A percentile compares a stretch with the other conserved stretches of the same genome.
These are phyloP conservation scores for Phytophthora sansomeana DNA, from an alignment of 352 stramenopile genomes.

Conservation along the genomic window DNA sequence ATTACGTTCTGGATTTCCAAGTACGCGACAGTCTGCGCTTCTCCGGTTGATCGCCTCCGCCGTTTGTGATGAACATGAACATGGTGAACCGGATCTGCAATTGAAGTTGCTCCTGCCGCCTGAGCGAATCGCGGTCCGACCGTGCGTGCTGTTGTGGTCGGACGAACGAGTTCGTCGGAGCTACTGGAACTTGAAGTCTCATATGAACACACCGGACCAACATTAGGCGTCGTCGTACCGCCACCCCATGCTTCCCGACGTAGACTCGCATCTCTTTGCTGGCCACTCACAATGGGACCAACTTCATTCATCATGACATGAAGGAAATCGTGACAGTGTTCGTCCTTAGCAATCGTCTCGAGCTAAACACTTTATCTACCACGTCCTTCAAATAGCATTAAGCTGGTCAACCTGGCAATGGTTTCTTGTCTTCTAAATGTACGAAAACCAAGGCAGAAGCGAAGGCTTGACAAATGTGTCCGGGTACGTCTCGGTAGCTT, in stretches of 20 bases:
- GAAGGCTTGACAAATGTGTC: slow-evolving; percentile 43
- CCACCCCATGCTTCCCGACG: slow-evolving; percentile 10
- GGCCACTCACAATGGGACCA: background rate
- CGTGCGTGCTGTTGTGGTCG: background rate
- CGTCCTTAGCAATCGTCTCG: background rate
- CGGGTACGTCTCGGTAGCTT: slow-evolving; percentile 90
- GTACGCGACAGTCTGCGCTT: slow-evolving; percentile 13
- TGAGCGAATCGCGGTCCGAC: slow-evolving; percentile 7
- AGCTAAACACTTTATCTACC: background rate
- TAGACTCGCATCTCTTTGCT: background rate
- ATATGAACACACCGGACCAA: background rate
- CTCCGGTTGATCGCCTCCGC: slow-evolving; percentile 3
- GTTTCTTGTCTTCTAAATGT: slow-evolving; percentile 19
- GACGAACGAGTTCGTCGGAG: background rate
- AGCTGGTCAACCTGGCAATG: background rate
- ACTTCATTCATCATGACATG: slow-evolving; percentile 3
- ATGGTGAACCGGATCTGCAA: background rate
- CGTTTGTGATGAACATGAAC: background rate
- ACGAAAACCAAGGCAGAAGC: slow-evolving; percentile 38
- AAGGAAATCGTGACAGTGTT: background rate
- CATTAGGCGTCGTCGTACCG: background rate
- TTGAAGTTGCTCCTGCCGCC: background rate
- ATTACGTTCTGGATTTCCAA: slow-evolving; percentile 39
- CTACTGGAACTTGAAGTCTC: background rate
- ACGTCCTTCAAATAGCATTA: background rate